These are phyloP conservation scores for Kokia cookei DNA, from an alignment of 441 rosid species.

Conservation along the genomic window DNA sequence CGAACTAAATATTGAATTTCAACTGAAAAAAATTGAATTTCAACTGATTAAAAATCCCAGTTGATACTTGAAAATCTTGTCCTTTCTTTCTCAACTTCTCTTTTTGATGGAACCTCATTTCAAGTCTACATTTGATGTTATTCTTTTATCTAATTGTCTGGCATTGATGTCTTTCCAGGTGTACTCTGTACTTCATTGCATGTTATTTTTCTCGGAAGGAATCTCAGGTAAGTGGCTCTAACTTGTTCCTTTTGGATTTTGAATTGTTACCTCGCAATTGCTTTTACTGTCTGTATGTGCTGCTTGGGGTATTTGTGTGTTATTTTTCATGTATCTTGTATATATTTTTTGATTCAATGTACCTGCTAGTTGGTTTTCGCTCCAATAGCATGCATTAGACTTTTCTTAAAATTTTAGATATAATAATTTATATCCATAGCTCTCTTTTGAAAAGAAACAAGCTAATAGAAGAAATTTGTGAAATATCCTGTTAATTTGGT, in stretches of 20 bases:
- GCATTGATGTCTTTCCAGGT: slow-evolving; percentile 51
- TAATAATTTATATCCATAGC: neutral
- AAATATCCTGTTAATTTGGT: neutral
- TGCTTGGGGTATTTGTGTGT: neutral
- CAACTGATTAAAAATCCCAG: neutral
- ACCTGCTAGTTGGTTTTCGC: neutral
- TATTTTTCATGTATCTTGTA: neutral
- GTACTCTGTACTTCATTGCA: slow-evolving; percentile 72
- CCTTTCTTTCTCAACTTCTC: neutral
- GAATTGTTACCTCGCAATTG: neutral
- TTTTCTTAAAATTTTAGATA: neutral
- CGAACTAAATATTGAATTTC: neutral
- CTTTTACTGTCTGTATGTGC: neutral
- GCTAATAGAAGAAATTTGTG: neutral
- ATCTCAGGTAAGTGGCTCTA: slow-evolving; percentile 67
- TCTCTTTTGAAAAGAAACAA: neutral
- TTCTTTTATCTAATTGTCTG: slow-evolving; percentile 14
- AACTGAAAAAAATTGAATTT: neutral
- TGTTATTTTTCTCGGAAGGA: slow-evolving; percentile 79
- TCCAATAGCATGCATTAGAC: neutral
- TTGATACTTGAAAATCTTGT: neutral
- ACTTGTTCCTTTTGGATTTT: slow-evolving; percentile 5
- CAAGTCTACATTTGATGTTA: neutral
- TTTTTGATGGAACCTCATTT: neutral
- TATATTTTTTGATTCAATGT: neutral